phyloP scores from a whole-genome alignment of 352 stramenopile species.

The Phytophthora pinifolia region DNA sequence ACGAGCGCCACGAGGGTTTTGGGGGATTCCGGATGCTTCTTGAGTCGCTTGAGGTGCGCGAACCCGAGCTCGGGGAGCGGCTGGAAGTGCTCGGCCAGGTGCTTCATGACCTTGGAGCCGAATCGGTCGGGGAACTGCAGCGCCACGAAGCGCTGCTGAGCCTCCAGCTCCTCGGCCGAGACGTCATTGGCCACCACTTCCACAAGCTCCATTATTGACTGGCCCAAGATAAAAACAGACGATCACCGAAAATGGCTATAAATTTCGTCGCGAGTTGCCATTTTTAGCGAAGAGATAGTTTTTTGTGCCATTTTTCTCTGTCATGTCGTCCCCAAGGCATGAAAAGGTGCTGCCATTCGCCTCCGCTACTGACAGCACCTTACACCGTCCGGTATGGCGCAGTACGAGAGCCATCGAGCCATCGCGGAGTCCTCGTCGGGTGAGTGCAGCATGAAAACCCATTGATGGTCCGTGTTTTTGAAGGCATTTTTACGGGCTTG shows the following conservation, averaged over 20 bases:
- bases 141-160: conserved; percentile 68
- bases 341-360: conserved; percentile 44
- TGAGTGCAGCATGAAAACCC: conserved; percentile 3
- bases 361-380: conserved; percentile 50
- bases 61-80: conserved; percentile 66
- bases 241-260: too few relatives aligned
- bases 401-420: conserved; percentile 37
- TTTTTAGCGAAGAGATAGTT: too few relatives aligned
- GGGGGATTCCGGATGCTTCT: conserved; percentile 49
- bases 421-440: conserved; percentile 34
- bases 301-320: too few relatives aligned
- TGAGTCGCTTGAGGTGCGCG: conserved; percentile 82
- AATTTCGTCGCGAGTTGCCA: too few relatives aligned
- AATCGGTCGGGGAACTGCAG: conserved; percentile 65
- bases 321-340: conserved; percentile 18
- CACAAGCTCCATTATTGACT: conserved; percentile 33
- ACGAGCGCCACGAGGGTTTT: conserved; percentile 61
- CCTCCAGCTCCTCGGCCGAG: conserved; percentile 33
- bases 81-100: conserved; percentile 49
- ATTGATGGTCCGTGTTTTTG: background rate
- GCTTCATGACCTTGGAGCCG: conserved; percentile 68
- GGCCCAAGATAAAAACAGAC: background rate
- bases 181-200: conserved; percentile 42
- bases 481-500: conserved; percentile 1
- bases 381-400: conserved; percentile 56